Base-by-base conservation (phyloP, 2,329 filamentous ascomycete species). In the Fusarium sarcochroum region DNA sequence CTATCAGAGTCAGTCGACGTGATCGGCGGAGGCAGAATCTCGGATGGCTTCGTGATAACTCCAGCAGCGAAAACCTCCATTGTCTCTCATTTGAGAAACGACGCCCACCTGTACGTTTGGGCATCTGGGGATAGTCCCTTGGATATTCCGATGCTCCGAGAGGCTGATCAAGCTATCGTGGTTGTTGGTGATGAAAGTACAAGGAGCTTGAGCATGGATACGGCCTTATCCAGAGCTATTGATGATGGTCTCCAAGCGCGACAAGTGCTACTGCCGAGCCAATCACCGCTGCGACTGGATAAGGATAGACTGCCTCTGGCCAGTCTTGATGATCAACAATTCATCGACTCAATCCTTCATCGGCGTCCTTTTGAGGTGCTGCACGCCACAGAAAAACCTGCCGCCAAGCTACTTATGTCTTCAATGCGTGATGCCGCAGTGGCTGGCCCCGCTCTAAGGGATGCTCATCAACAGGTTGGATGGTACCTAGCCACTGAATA, bases 51-150 rank as follows among this genome's bases (percentile, higher is more conserved):
- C 25, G 80, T 90, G 14, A 79, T 91, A 25, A 87, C 84, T 1
- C 77, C 82, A 8, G 68, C 62, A 0, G 75, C 85, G 20, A 91
- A 91, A 73, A 82, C 77, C 3, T 70, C 69, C 1, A 41, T 90
- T 23, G 85, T 88, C 1, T 50, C 51, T 2, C 77, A 72, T 4
- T 72, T 90, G 20, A 77, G 75, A 52, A 25, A 78, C 0, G 18
- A 18, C 0, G 65, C 82, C 40, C 5, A 76, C 0, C 44, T 81
- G 80, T 87, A 44, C 82, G 84, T 89, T 18, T 84, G 79, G 73
- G 88, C 86, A 0, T 87, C 91, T 67, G 88, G 88, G n/a, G 87
- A 90, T 68, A 87, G 88, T 66, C 80, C 80, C 0, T 62, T 89
- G 8, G 89, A 91, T 66, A 38, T 91, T 18, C 75, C 78, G 0